Conservation (phyloP, 2,329 filamentous ascomycete genomes). For the Phialocephala sp. region DNA sequence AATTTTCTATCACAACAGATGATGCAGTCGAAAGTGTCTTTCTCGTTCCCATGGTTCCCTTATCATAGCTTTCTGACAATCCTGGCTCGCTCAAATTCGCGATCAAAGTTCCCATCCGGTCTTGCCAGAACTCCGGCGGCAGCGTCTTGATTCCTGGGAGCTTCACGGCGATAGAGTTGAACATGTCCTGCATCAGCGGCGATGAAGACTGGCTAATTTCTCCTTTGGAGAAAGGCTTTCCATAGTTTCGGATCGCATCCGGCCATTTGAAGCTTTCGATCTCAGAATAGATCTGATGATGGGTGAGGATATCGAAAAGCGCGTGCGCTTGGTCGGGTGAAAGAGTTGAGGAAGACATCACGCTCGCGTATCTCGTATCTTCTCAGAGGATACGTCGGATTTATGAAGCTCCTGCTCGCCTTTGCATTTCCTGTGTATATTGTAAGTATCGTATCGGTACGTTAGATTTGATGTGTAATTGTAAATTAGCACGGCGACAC, state of each 20-base stretch:
- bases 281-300: constrained; percentile 61
- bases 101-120: background rate
- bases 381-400: background rate
- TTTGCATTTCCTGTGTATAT: background rate
- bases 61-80: constrained; percentile 12
- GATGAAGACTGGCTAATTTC: background rate
- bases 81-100: constrained; percentile 2
- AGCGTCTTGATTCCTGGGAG: background rate
- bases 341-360: constrained; percentile 9
- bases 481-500: background rate
- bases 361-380: background rate
- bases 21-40: constrained; percentile 12
- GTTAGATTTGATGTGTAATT: background rate
- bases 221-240: constrained; percentile 63
- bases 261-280: constrained; percentile 74
- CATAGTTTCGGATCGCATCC: constrained; percentile 68
- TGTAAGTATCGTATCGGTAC: background rate
- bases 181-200: constrained; percentile 7
- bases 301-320: constrained; percentile 39
- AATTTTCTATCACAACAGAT: constrained; percentile 23
- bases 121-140: constrained; percentile 9
- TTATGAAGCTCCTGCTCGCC: background rate
- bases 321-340: constrained; percentile 34
- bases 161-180: constrained; percentile 9
- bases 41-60: constrained; percentile 9